A percentile compares a stretch with the other conserved stretches of the same genome.
These are phyloP conservation scores for Diutina neorugosa DNA, from an alignment of 1,139 yeast species.

Conservation along the genomic window DNA sequence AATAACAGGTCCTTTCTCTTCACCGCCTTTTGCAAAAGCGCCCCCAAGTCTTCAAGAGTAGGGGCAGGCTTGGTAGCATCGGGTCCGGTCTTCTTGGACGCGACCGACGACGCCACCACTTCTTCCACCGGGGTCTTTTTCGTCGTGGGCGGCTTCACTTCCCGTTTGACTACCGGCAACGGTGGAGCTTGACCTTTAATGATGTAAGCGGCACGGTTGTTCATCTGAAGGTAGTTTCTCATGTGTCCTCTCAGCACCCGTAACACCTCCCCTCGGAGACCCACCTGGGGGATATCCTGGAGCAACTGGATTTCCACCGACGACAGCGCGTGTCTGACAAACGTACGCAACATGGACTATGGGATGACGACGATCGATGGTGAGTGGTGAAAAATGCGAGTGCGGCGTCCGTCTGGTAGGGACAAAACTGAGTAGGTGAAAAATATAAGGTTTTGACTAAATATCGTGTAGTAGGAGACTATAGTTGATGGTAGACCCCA, in stretches of 20 bases:
- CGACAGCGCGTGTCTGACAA: constrained; percentile 1
- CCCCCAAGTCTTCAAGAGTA: constrained; percentile 28
- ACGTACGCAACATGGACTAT: neutral
- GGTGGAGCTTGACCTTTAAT: constrained; percentile 40
- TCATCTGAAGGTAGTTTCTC: constrained; percentile 65
- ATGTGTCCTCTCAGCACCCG: constrained; percentile 72
- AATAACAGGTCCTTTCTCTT: constrained; percentile 11
- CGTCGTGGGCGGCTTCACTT: constrained; percentile 6
- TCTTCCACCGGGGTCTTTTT: constrained; percentile 6
- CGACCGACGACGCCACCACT: constrained; percentile 5
- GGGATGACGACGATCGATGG: neutral
- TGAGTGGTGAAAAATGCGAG: neutral
- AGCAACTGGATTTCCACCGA: constrained; percentile 42
- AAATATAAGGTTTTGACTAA: too few species aligned
- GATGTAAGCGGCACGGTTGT: constrained; percentile 64
- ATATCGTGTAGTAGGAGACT: too few species aligned
- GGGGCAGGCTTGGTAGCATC: constrained; percentile 11
- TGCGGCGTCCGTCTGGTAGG: neutral
- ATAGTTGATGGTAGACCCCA: too few species aligned
- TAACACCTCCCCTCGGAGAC: constrained; percentile 60
- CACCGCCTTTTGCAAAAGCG: constrained; percentile 16
- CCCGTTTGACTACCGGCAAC: constrained; percentile 42
- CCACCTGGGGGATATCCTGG: constrained; percentile 48
- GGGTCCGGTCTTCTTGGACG: constrained; percentile 5
- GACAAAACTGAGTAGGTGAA: too few species aligned